Evolutionary conservation across 306 rosid genomes (phyloP), one percentile per base, ranked within the genome.

Genomic region (Gillenia trifoliata): DNA sequence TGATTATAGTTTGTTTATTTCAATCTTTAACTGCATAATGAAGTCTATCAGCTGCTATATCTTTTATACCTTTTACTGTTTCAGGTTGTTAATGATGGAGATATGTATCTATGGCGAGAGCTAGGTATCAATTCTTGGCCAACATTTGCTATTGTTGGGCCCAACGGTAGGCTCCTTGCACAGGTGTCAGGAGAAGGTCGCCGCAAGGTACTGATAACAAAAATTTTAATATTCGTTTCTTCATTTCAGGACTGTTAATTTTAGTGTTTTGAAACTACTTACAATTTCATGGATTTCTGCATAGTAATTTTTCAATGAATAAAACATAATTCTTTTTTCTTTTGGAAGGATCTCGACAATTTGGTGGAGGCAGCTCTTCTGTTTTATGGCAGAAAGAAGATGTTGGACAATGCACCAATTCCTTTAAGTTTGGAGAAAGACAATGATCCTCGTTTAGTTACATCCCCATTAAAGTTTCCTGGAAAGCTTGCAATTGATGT

Each of bases 121-220:
- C 88, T 93, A 74, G 98, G 98, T 52, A 80, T 93, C 78, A 93
- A 74, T 87, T 93, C 97, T 62, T 93, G 98, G 98, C 97, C 98
- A 75, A 93, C 98, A 31, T 91, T 93, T 82, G 94, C 98, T 75
- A 55, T 93, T 67, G 81, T 93, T 74, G 91, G 91, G 52, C 98
- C 98, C 40, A 80, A 79, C 40, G 96, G 98, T 68, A 91, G 92
- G 83, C 91, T 93, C 78, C 88, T 93, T 77, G 97, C 93, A 49
- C 98, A 91, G 73, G 77, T 91, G 79, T 77, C 98, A 12, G 98
- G 98, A 17, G 98, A 93, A 83, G 98, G 98, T 74, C 96, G 28
- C 82, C 86, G 80, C 81, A 89, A 93, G 98, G 98, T 93, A 91
- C 66, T 22, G 67, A 76, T 76, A 55, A 34, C 41, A 38, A 38